These are phyloP conservation scores for Lodderomyces metapsilosis DNA, from an alignment of 1,139 yeast genomes.

Conservation along the genomic window DNA sequence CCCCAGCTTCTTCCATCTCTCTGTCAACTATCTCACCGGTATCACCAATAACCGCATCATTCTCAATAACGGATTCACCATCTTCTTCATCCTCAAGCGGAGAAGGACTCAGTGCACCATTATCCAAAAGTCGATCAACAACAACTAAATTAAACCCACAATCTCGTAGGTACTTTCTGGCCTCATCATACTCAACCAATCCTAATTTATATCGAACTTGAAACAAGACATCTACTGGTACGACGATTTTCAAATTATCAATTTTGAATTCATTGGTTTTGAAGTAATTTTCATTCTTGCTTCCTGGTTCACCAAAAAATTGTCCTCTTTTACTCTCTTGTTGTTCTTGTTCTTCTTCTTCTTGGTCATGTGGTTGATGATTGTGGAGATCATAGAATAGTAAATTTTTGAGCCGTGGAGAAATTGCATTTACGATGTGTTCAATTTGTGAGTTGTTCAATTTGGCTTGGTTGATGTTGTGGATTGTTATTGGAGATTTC, in stretches of 20 bases:
- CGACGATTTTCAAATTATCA: constrained; percentile 6
- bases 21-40: too few relatives aligned
- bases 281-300: background rate
- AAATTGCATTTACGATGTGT: constrained; percentile 3
- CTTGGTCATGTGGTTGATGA: background rate
- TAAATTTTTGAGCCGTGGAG: constrained; percentile 6
- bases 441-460: constrained; percentile 6
- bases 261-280: background rate
- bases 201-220: constrained; percentile 7
- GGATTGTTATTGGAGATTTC: constrained; percentile 13
- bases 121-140: background rate
- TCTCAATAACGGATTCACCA: background rate
- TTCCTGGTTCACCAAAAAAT: background rate
- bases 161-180: constrained; percentile 2
- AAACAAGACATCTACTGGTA: constrained; percentile 6
- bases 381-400: constrained; percentile 4
- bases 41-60: too few relatives aligned
- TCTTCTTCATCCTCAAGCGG: constrained; percentile 5
- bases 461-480: constrained; percentile 10
- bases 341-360: background rate
- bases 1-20: background rate
- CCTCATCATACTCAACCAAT: constrained; percentile 8
- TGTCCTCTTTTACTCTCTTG: background rate
- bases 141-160: constrained; percentile 1
- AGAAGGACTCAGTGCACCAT: background rate